Base-by-base conservation (phyloP, 805 yeast genomes). In the Isabelozyma pseudorhagii region DNA sequence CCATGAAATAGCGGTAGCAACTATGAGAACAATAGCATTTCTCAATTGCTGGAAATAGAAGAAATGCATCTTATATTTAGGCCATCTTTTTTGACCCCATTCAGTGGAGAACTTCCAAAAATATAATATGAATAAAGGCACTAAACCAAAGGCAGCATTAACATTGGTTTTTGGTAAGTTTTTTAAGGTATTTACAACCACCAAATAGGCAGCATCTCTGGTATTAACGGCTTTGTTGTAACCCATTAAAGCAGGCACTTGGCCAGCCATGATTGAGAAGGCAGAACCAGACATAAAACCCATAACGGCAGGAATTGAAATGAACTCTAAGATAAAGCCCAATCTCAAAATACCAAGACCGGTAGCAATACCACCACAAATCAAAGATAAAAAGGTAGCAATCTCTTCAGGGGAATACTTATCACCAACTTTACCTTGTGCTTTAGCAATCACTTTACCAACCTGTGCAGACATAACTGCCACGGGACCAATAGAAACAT, bases 271-370 rank as follows among this genome's bases (percentile, higher is more conserved):
- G 62, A 92, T 92, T 60, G 77, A 84, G 60, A 92, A 79, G 2
- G 97, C 97, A 4, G 97, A 91, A 46, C 97, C 97, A 34, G 93
- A 80, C 93, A 92, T 92, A 74, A 91, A 92, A 0, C 97, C 97
- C 69, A 90, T 77, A 40, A 92, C 96, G 0, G 97, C 96, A 43
- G 97, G 97, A 61, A 85, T 76, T 3, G 97, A 89, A 60, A 92
- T 90, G 63, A 87, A 83, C 67, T 92, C 97, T 42, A 92, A 82
- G 46, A 92, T 75, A 71, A 92, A 92, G 0, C 97, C 97, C 21
- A 92, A 73, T 60, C 97, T 79, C 54, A 90, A 69, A 7, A 92
- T 47, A 54, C 97, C 97, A 51, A 91, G 69, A 48, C 90, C 97
- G 10, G 86, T 71, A 8, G 97, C 84, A 57, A 90, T 85, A 54